Evolutionary conservation across 495 filamentous ascomycete genomes (phyloP), one percentile per base, ranked within the genome.

Genomic region (Oidiodendron maius): DNA sequence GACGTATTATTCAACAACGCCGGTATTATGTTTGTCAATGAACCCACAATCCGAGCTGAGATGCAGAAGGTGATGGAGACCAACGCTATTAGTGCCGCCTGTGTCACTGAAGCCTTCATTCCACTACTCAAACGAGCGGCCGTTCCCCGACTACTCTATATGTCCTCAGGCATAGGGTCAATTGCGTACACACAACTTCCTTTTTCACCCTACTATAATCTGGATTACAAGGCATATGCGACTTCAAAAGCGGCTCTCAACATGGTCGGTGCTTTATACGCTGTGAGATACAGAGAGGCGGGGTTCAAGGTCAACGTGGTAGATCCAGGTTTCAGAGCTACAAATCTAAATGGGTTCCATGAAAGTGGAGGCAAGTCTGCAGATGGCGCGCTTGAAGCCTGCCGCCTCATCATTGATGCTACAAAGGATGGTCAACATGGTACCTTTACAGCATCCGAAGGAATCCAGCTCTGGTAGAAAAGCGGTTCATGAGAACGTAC

Each of bases 1-100:
- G 77, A 82, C 37, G 64, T 82, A 0, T 59, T 83, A 6, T 70
- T 82, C n/a, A 80, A 80, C 56, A 83, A 81, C 48, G 76, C 78
- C 1, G 79, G 77, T 5, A 75, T 66, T 30, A 76, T 5, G 71
- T 62, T 40, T 59, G 64, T 4, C 66, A 67, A 18, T 64, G 62
- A 17, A 18, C 2, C 37, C 3, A 16, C 39, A 10, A 12, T 38
- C n/a, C 42, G 41, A 37, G 35, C 40, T 13, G 21, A 25, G 13
- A 40, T 47, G 40, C 40, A 42, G 8, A 43, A 42, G 4, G 43
- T 47, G 11, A 21, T 66, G 20, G 59, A 67, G 3, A 55, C 63
- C n/a, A 71, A 72, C 41, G 57, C 69, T 12, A 55, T 69, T 36
- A 64, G 67, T 8, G 57, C 57, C 1, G 54, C 61, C 1, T 47